phyloP scores from a whole-genome alignment of 345 rosid genomes.

The Balakata baccata region DNA sequence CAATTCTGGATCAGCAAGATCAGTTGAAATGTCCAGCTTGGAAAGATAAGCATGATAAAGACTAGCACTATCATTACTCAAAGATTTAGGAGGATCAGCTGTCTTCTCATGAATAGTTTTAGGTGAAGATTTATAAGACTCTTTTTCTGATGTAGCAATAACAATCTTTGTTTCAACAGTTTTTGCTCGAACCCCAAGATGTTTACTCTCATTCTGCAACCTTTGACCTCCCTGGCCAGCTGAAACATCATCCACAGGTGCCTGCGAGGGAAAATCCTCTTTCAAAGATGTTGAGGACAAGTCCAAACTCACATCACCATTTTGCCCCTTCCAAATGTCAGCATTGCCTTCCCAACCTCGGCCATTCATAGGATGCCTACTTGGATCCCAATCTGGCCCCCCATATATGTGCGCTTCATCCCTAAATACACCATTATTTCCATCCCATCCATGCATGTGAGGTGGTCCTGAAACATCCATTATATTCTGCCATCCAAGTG shows the following conservation, averaged over 20 bases:
- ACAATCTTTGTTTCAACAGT: constrained; percentile 42
- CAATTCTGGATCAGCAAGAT: constrained; percentile 69
- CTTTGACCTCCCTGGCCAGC: constrained; percentile 42
- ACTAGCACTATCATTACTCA: constrained; percentile 25
- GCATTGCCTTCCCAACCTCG: constrained; percentile 75
- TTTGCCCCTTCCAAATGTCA: constrained; percentile 78
- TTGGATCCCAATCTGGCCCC: constrained; percentile 88
- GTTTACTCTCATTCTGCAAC: constrained; percentile 39
- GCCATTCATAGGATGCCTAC: constrained; percentile 56
- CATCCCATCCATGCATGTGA: constrained; percentile 91
- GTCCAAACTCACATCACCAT: constrained; percentile 58
- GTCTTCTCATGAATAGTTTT: constrained; percentile 33
- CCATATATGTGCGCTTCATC: constrained; percentile 70
- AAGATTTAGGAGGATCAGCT: constrained; percentile 35
- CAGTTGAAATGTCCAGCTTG: constrained; percentile 74
- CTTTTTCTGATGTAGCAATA: constrained; percentile 47
- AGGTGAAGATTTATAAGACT: constrained; percentile 33
- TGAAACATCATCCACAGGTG: constrained; percentile 46
- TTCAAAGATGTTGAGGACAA: constrained; percentile 51
- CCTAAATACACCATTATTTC: constrained; percentile 66
- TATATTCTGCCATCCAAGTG: constrained; percentile 91
- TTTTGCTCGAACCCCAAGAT: constrained; percentile 39
- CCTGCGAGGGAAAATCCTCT: constrained; percentile 54
- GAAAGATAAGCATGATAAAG: constrained; percentile 59
- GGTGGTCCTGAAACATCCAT: constrained; percentile 75